Evolutionary conservation across 2,329 filamentous ascomycete species (phyloP), one percentile per base, ranked within the genome.

Genomic region (Arthroderma sp.): DNA sequence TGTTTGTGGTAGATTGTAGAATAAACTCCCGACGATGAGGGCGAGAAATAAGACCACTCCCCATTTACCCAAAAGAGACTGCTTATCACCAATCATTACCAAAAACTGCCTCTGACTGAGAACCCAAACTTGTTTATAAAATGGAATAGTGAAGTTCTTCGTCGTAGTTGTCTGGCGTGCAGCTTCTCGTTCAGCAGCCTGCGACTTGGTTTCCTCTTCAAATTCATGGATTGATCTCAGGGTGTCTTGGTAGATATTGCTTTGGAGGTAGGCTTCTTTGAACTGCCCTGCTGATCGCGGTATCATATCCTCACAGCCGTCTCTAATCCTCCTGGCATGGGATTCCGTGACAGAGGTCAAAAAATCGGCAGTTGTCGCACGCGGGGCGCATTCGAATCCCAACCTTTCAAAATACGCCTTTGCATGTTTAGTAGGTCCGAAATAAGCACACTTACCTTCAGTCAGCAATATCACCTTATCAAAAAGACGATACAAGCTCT

Each of bases 361-460:
- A 61, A 88, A 89, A 58, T 89, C 84, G 4, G 78, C 78, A 0
- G 80, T 80, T 0, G 81, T 86, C 72, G 80, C 77, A 9, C 83
- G 73, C 22, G 77, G 72, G 0, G 83, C 81, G 54, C 81, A 85
- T 10, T 76, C 69, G 52, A 86, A 88, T 0, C 84, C 84, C 32
- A 87, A 68, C n/a, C 30, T 28, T 40, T 78, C 62, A 50, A 88
- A 87, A 57, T 83, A 88, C 29, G 70, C 61, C 55, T 76, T 82
- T 1, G 83, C 83, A 1, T 74, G 65, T 7, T 61, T 53, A 0
- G 75, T 71, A 0, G 69, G 69, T 2, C 84, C 84, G 53, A 79
- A 88, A 64, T 78, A 88, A 15, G 86, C 75, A 51, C 82, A 81
- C 46, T 78, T 74, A 3, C 83, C 83, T 42, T 74, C 72, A 54